Evolutionary conservation across 1,284 basidiomycete genomes (phyloP).

Genomic region (Apiotrichum siamense): DNA sequence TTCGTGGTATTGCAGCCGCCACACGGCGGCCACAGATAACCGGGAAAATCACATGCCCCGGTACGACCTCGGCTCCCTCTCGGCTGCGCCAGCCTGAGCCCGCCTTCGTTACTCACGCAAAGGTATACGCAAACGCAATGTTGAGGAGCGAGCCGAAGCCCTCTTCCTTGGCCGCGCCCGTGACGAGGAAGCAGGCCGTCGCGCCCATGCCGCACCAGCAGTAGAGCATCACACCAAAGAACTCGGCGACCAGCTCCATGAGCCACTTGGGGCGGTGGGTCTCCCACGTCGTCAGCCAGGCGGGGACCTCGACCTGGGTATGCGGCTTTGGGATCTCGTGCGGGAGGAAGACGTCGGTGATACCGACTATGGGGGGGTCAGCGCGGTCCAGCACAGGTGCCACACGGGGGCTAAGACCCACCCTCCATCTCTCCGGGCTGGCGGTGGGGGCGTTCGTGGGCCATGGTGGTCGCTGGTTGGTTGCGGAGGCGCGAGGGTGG

Average conservation of each 20-base stretch:
- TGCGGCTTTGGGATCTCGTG: constrained; percentile 1
- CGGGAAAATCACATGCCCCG: too few species aligned
- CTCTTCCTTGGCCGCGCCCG: background rate
- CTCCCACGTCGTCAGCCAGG: constrained; percentile 6
- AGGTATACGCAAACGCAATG: constrained; percentile 4
- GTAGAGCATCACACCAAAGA: constrained; percentile 4
- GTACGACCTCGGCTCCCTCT: too few species aligned
- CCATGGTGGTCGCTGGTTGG: background rate
- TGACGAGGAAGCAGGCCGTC: background rate
- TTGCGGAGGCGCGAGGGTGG: too few species aligned
- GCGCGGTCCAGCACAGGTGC: background rate
- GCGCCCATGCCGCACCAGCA: constrained; percentile 14
- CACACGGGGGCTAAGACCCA: background rate
- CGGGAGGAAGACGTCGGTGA: constrained; percentile 10
- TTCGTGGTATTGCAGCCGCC: too few species aligned
- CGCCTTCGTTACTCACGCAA: background rate
- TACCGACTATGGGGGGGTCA: constrained; percentile 8
- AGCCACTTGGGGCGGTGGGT: constrained; percentile 4
- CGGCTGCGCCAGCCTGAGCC: too few species aligned
- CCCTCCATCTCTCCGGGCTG: constrained; percentile 8
- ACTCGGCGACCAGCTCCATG: constrained; percentile 8
- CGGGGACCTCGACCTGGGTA: background rate
- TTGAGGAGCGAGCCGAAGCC: constrained; percentile 3
- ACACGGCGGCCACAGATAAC: too few species aligned
- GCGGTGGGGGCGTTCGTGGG: background rate